Percentiles rank a stretch among this genome's conserved stretches.
These are phyloP conservation scores for Paragyromitra xinjiangensis DNA, from an alignment of 495 filamentous ascomycete species.

Conservation along the genomic window DNA sequence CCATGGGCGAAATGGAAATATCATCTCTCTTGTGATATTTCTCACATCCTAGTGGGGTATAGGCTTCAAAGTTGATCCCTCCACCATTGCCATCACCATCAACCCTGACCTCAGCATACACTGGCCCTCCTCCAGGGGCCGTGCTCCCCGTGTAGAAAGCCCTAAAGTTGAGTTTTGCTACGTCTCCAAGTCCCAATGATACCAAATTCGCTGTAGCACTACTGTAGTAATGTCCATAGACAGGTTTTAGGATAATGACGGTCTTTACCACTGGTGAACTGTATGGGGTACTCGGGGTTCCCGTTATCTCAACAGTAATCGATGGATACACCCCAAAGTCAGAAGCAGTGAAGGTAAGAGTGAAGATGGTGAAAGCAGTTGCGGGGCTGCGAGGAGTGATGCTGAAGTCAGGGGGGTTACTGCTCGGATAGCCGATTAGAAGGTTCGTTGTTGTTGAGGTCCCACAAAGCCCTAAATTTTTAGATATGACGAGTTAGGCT, in stretches of 20 bases:
- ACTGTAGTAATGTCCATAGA: slow-evolving; percentile 22
- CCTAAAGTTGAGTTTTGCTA: slow-evolving; percentile 9
- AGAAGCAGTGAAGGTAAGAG: slow-evolving; percentile 33
- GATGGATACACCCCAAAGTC: slow-evolving; percentile 23
- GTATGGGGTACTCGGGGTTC: background rate
- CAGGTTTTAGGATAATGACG: slow-evolving; percentile 29
- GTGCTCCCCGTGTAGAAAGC: slow-evolving; percentile 32
- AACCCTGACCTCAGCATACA: slow-evolving; percentile 32
- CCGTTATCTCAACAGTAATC: slow-evolving; percentile 32
- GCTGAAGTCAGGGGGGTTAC: slow-evolving; percentile 17
- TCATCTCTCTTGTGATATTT: slow-evolving; percentile 2
- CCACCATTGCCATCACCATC: slow-evolving; percentile 31
- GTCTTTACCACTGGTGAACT: background rate
- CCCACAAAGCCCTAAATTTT: slow-evolving; percentile 27
- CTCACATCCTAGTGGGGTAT: slow-evolving; percentile 34
- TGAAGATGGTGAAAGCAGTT: slow-evolving; percentile 30
- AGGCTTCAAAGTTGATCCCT: slow-evolving; percentile 29
- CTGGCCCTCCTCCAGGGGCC: slow-evolving; percentile 21
- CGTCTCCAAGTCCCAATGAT: slow-evolving; percentile 11
- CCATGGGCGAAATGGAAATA: background rate
- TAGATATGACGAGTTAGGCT: background rate
- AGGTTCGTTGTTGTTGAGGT: slow-evolving; percentile 36
- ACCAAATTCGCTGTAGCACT: slow-evolving; percentile 16
- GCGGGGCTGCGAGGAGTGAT: slow-evolving; percentile 30
- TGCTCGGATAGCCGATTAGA: background rate